A percentile compares a stretch with the other conserved stretches of the same genome.
Evolutionary conservation across 345 rosid species (phyloP).

Genomic region (Populus tremula): DNA sequence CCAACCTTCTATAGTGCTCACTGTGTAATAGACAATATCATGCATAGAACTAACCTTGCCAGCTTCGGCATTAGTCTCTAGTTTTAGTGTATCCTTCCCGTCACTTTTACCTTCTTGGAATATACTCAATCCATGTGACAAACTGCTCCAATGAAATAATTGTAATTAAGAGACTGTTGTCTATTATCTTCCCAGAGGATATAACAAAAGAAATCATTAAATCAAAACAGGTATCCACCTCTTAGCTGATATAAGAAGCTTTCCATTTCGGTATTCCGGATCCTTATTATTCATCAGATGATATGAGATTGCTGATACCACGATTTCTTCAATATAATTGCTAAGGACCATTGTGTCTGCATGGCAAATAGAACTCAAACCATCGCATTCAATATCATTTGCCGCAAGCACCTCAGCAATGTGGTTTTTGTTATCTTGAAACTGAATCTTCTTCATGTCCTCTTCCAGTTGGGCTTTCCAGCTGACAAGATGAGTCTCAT

Average conservation of each 20-base stretch:
- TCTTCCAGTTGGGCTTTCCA: constrained; percentile 86
- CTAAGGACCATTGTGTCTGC: constrained; percentile 71
- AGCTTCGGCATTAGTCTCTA: constrained; percentile 71
- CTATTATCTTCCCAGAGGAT: neutral
- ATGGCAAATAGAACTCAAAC: constrained; percentile 69
- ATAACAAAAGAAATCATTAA: neutral
- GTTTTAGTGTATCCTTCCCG: constrained; percentile 60
- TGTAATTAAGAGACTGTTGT: neutral
- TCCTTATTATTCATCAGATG: constrained; percentile 73
- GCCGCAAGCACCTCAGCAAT: constrained; percentile 89
- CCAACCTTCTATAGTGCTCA: neutral
- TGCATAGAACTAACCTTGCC: constrained; percentile 49
- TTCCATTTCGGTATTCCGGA: constrained; percentile 91
- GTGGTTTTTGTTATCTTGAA: constrained; percentile 88
- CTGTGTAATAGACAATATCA: neutral
- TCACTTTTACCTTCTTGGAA: constrained; percentile 78
- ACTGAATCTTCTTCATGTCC: constrained; percentile 75
- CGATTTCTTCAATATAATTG: constrained; percentile 80
- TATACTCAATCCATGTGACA: constrained; percentile 88
- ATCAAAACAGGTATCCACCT: constrained; percentile 39
- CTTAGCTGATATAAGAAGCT: constrained; percentile 83
- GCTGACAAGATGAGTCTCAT: constrained; percentile 61
- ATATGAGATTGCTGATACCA: constrained; percentile 74
- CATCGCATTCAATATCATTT: constrained; percentile 88
- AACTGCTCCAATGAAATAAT: constrained; percentile 47